Evolutionary conservation across 108 stramenopile genomes (phyloP).

Genomic region (Conticribra guillardii): DNA sequence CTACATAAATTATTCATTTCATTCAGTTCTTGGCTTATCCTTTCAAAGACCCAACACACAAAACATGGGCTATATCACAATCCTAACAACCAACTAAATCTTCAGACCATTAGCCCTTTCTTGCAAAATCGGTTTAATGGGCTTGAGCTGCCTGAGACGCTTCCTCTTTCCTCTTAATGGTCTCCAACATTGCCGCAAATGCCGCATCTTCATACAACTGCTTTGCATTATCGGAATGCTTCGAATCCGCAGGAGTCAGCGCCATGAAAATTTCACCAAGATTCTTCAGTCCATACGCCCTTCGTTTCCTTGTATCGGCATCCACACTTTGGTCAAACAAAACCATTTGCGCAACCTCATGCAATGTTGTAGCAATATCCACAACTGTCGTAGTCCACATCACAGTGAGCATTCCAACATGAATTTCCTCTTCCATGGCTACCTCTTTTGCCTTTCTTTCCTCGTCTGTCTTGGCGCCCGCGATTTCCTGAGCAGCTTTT

Average conservation of each 20-base stretch:
- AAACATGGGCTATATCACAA: no score
- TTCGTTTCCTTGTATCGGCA: conserved; percentile 53
- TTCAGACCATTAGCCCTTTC: no score
- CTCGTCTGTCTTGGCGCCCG: conserved; percentile 59
- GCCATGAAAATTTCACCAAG: conserved; percentile 72
- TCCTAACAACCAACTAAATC: no score
- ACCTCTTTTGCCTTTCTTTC: conserved; percentile 51
- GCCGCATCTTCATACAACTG: conserved; percentile 80
- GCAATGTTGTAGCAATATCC: conserved; percentile 79
- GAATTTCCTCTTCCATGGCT: conserved; percentile 55
- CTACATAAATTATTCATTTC: no score
- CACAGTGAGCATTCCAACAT: conserved; percentile 50
- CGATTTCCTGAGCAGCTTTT: conserved; percentile 58
- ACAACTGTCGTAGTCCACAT: conserved; percentile 83
- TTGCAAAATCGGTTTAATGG: background rate
- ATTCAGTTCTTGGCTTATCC: no score
- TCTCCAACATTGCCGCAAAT: conserved; percentile 82
- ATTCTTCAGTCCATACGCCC: conserved; percentile 58
- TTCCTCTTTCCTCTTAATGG: conserved; percentile 81
- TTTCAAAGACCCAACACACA: no score
- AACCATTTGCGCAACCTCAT: conserved; percentile 76
- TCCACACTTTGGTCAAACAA: conserved; percentile 71
- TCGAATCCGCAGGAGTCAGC: conserved; percentile 44
- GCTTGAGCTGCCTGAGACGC: conserved; percentile 37
- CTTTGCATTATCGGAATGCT: conserved; percentile 54